Base-by-base conservation (phyloP, 805 yeast species). In the Nakazawaea holstii region DNA sequence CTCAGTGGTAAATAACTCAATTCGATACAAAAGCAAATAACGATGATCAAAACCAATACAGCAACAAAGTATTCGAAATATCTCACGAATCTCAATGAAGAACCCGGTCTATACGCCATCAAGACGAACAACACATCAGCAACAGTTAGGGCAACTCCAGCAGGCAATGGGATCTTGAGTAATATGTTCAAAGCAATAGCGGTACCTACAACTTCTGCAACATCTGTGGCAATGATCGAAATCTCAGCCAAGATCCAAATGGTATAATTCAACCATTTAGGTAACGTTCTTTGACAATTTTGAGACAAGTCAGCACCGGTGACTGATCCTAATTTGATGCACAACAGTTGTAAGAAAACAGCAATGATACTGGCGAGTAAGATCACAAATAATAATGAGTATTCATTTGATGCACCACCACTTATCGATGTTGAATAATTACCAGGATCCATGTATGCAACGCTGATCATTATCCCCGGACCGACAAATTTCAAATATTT, bases 401-500 rank as follows among this genome's bases (percentile, higher is more conserved):
- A 74, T 50, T 59, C 55, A 52, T 73, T 72, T 27, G 67, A 55
- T 1, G 79, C 72, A 49, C 79, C 79, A 4, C 76, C 78, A 9
- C 70, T 61, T 37, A 71, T 60, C 49, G 73, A 74, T 1, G 79
- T 73, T 27, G 78, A 72, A 52, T 74, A 72, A 53, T 74, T 74
- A 56, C 79, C 79, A 10, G 79, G 79, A 53, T 74, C 79, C 73
- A 74, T 73, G 53, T 74, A 74, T 2, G 78, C 76, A 35, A 73
- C 79, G 24, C 72, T 60, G 9, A 73, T 68, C 68, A 74, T 68
- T 6, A 74, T 49, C 0, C 79, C 78, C 1, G 79, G 79, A 6
- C 79, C 79, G 6, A 73, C 52, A 49, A 69, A 72, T 28, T 59
- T 55, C 50, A 69, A 48, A 61, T 73, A 76, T 48, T 73, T 74